Evolutionary conservation across 345 rosid species (phyloP), one percentile per base, ranked within the genome.

Genomic region (Eucalyptus regnans): DNA sequence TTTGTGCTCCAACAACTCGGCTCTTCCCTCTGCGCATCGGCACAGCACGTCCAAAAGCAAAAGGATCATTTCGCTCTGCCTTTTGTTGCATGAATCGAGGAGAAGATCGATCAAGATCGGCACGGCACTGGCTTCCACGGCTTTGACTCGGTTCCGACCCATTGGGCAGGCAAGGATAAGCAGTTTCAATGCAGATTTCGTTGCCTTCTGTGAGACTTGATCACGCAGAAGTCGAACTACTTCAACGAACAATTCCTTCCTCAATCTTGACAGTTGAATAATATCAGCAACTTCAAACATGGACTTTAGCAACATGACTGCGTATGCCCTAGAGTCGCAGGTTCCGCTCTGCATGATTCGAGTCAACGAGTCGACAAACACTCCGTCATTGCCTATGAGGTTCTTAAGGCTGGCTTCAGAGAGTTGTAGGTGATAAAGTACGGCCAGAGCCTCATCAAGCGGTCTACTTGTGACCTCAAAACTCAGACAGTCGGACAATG

Each of bases 11-110:
- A 96, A 87, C 76, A 96, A 91, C 91, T 94, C 94, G 13, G 97
- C 95, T 80, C 99, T 89, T 89, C 99, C 99, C 85, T 96, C 97
- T 3, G 99, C 98, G 60, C 95, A 93, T 88, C 90, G 92, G 88
- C 97, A 97, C 66, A 96, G 79, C 50, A 90, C 68, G 90, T 95
- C 98, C 83, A 96, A 90, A 60, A 92, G 93, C 50, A 89, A 91
- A 58, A 97, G 87, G 15, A 91, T 90, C 92, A 95, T 93, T 89
- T 95, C 98, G 27, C 86, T 90, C 31, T 88, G 66, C 90, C 95
- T 91, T 88, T 86, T 94, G 44, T 96, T 95, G 4, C 91, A 58
- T 16, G 94, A 89, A 64, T 96, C 98, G 15, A 97, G 95, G n/a
- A 97, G 97, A 87, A 93, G 93, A 90, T 96, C 97, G 25, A 94